Percentiles rank a stretch among this genome's conserved stretches.
phyloP scores from a whole-genome alignment of 169 alveolate genomes.

The Eimeria acervulina region DNA sequence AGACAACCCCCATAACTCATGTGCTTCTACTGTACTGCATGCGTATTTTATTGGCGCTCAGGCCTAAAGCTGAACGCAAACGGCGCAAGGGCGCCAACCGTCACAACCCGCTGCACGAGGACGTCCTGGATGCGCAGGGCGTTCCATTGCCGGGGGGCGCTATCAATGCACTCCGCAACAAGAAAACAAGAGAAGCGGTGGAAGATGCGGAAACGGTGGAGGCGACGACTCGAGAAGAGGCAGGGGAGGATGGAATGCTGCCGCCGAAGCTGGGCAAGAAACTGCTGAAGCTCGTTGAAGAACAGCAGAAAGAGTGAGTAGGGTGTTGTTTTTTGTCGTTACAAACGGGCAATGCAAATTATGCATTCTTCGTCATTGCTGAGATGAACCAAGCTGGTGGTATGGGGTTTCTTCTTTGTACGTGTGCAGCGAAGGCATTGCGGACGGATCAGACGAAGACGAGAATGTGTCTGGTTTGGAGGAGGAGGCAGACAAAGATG shows the following conservation, averaged over 20 bases:
- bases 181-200: not conserved
- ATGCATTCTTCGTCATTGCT: not conserved
- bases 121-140: constrained; percentile 71
- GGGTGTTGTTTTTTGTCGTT: not conserved
- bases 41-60: not conserved
- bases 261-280: constrained; percentile 71
- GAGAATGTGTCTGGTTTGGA: not conserved
- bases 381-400: not conserved
- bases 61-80: constrained; percentile 72
- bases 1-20: too few relatives aligned
- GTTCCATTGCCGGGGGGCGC: constrained; percentile 47
- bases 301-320: constrained; percentile 68
- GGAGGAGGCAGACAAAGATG: constrained; percentile 64
- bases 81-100: constrained; percentile 77
- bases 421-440: constrained; percentile 25
- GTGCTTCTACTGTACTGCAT: not conserved
- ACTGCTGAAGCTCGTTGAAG: constrained; percentile 75
- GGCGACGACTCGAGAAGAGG: not conserved
- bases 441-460: not conserved
- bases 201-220: constrained; percentile 53
- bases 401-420: not conserved
- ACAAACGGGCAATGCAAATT: too few relatives aligned
- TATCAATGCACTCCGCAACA: not conserved
- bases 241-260: constrained; percentile 31
- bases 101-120: constrained; percentile 78